Base-by-base conservation (phyloP, 2,329 filamentous ascomycete species). In the Arthroderma sp. region DNA sequence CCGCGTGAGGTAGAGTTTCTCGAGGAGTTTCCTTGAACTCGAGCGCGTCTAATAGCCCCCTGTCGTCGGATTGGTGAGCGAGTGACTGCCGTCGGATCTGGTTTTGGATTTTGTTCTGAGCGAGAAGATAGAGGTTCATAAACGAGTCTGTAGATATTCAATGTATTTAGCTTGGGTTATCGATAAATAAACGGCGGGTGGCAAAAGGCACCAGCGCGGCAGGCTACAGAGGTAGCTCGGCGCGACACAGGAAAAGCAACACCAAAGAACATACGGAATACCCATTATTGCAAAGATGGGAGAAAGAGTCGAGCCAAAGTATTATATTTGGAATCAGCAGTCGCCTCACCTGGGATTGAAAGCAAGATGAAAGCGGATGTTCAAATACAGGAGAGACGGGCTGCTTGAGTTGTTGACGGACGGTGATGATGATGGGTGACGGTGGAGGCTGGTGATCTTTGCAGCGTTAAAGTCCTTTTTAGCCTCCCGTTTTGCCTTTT, bases 21-120 rank as follows among this genome's bases (percentile, higher is more conserved):
- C 29, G 28, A 22, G 4, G n/a, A 22, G n/a, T 34, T 15, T 34
- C 15, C 36, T n/a, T 6, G 43, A 31, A 28, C 6, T n/a, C 15
- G 9, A 40, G 6, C 7, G 6, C 29, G 8, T 28, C 10, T 9
- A 32, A 28, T 36, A 11, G 31, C 9, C 31, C 32, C 32, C 11
- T 11, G 8, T 36, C 29, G 62, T 48, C 77, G 72, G 54, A 80
- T 80, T 36, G 73, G 62, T 34, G 74, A 78, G 56, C 76, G 73
- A 45, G 69, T 63, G 45, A 66, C 58, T 39, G 73, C 73, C 46
- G 70, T 69, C 33, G 68, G 59, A 54, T 79, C 75, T 50, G 58
- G 60, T 58, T 76, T 77, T 9, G 38, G 30, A 38, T 29, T 48
- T 29, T 43, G 40, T 43, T 45, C 40, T 22, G 45, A 22, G 37